phyloP scores from a whole-genome alignment of 176 grass and related monocot genomes.

The Juncus effusus region DNA sequence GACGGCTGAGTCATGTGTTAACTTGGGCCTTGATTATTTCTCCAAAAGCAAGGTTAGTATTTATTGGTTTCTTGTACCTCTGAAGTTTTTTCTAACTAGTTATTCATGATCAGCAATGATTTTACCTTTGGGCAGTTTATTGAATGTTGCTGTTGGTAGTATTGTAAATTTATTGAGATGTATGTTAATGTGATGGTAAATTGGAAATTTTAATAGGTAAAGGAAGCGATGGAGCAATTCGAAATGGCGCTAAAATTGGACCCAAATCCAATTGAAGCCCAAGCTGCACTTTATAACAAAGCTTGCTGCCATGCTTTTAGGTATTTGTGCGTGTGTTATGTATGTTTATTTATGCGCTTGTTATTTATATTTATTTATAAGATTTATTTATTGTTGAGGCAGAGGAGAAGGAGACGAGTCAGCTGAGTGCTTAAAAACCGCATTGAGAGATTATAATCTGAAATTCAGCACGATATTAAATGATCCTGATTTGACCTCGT shows the following conservation, averaged over 20 bases:
- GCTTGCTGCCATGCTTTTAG: constrained; percentile 97
- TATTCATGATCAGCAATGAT: neutral
- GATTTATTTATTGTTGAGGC: constrained; percentile 36
- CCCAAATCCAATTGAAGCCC: constrained; percentile 77
- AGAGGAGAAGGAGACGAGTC: constrained; percentile 88
- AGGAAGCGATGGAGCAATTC: constrained; percentile 74
- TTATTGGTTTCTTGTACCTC: neutral
- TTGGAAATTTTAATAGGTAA: constrained; percentile 42
- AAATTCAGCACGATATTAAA: constrained; percentile 94
- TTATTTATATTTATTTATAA: constrained; percentile 21
- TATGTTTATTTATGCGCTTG: constrained; percentile 4
- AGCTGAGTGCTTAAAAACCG: constrained; percentile 68
- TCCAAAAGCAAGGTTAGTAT: constrained; percentile 80
- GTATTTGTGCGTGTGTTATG: constrained; percentile 33
- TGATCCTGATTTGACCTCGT: constrained; percentile 81
- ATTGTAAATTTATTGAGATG: neutral
- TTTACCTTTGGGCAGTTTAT: too few relatives aligned
- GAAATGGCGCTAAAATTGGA: constrained; percentile 67
- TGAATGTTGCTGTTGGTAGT: neutral
- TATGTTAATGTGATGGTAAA: too few relatives aligned
- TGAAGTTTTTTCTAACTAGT: neutral
- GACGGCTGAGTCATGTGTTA: constrained; percentile 83
- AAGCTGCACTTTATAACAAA: constrained; percentile 93
- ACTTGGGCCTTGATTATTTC: constrained; percentile 73
- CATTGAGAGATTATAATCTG: constrained; percentile 86